phyloP scores from a whole-genome alignment of 805 yeast species.

The Zygosaccharomyces kombuchaensis region DNA sequence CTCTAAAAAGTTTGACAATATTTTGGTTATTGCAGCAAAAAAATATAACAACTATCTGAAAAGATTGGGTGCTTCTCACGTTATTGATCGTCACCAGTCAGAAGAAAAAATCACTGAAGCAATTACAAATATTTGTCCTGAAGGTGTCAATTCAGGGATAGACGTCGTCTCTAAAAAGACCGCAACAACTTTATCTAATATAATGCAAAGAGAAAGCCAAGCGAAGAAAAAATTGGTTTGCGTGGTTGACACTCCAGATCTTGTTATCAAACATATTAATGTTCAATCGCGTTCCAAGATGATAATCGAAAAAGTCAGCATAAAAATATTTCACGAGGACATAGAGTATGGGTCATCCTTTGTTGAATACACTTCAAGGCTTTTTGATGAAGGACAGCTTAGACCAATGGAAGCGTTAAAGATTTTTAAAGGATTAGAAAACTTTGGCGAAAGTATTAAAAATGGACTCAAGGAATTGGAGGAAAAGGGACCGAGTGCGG shows the following conservation, averaged over 20 bases:
- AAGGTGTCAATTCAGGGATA: conserved; percentile 37
- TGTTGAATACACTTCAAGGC: conserved; percentile 34
- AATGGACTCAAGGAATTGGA: conserved; percentile 40
- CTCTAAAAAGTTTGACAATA: conserved; percentile 35
- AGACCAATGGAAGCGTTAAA: conserved; percentile 36
- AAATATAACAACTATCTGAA: conserved; percentile 37
- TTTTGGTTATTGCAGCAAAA: conserved; percentile 43
- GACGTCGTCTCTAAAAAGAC: conserved; percentile 44
- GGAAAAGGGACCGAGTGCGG: conserved; percentile 40
- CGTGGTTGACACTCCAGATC: conserved; percentile 37
- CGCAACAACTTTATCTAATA: conserved; percentile 32
- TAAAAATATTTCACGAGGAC: conserved; percentile 44
- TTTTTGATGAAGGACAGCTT: conserved; percentile 29
- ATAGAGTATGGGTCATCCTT: conserved; percentile 36
- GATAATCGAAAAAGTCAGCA: conserved; percentile 34
- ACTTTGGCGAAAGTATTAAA: conserved; percentile 29
- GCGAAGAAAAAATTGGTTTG: conserved; percentile 35
- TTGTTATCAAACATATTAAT: conserved; percentile 11
- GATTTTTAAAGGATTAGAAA: conserved; percentile 35
- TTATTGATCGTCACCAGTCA: conserved; percentile 36
- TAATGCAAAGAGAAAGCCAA: conserved; percentile 22
- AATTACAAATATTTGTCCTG: conserved; percentile 23
- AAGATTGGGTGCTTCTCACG: conserved; percentile 42
- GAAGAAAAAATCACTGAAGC: conserved; percentile 22
- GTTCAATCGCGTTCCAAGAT: conserved; percentile 22